Percentiles rank a stretch among this genome's conserved stretches.
Conservation (phyloP, 805 yeast genomes). For the Wickerhamiella azyma region DNA sequence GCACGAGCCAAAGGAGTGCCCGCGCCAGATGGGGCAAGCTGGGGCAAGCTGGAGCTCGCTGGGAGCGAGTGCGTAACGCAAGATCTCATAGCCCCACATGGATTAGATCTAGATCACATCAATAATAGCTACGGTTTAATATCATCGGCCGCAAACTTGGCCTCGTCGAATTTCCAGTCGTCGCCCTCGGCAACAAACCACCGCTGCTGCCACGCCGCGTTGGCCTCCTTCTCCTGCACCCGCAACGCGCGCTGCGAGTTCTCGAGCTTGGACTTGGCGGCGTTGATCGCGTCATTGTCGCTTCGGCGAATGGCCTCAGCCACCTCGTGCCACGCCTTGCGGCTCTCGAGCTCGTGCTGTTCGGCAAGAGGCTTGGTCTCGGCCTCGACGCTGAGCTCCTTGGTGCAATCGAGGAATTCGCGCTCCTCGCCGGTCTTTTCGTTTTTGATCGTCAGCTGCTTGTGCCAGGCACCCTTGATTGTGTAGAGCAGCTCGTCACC, state of each 20-base stretch:
- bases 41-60: too few relatives aligned
- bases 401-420: slow-evolving; percentile 24
- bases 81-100: too few relatives aligned
- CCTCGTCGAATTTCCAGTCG: slow-evolving; percentile 22
- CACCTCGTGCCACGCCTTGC: slow-evolving; percentile 81
- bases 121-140: neutral
- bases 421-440: slow-evolving; percentile 34
- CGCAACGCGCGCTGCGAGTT: slow-evolving; percentile 74
- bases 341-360: slow-evolving; percentile 69
- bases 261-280: slow-evolving; percentile 67
- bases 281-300: slow-evolving; percentile 60
- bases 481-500: slow-evolving; percentile 56
- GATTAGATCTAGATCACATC: too few relatives aligned
- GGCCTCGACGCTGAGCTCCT: slow-evolving; percentile 35
- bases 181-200: slow-evolving; percentile 46
- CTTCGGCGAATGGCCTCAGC: slow-evolving; percentile 73
- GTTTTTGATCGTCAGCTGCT: slow-evolving; percentile 32
- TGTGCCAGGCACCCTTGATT: slow-evolving; percentile 85
- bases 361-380: slow-evolving; percentile 67
- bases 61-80: too few relatives aligned
- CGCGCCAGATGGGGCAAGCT: too few relatives aligned
- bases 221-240: slow-evolving; percentile 52
- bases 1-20: neutral
- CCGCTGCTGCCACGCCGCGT: slow-evolving; percentile 58
- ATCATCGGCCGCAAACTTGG: slow-evolving; percentile 16